Evolutionary conservation across 208 protist species (phyloP), one percentile per base, ranked within the genome.

Genomic region (Acanthamoeba culbertsoni): DNA sequence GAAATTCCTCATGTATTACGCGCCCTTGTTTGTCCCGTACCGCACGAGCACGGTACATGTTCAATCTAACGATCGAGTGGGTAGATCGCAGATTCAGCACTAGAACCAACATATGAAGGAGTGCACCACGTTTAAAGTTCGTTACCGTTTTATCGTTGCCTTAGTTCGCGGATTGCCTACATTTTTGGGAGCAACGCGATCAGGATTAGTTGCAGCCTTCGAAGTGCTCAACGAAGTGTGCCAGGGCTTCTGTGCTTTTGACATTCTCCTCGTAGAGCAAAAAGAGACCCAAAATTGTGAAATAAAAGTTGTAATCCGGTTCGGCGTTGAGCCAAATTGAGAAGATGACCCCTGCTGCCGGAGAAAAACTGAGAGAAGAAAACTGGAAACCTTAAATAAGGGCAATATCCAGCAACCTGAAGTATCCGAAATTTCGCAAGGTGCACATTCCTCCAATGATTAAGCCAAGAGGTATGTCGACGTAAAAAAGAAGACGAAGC

Each of bases 1-100:
- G 90, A 31, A 94, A 88, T 33, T 94, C 88, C 62, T 94, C 45
- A 45, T 63, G 26, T 31, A 97, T 3, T 5, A 97, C 86, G 31
- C 96, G 94, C 33, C 96, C 96, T 0, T 55, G 20, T 51, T 89
- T 89, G 51, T 89, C 53, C 51, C 79, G 43, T 51, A 89, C 45
- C 28, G 79, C 26, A 28, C 79, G 79, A 23, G 28, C 48, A 10
- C 79, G 79, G n/a, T 89, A 89, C 79, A 89, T 89, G 51, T 89
- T 89, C 33, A 89, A 31, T 20, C 71, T 82, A n/a, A n/a, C n/a
- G n/a, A n/a, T n/a, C n/a, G n/a, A n/a, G n/a, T n/a, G n/a, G n/a
- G n/a, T n/a, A n/a, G n/a, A n/a, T n/a, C n/a, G n/a, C n/a, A n/a
- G n/a, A n/a, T n/a, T n/a, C n/a, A n/a, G n/a, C n/a, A n/a, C n/a